Base-by-base conservation (phyloP, 148 eudicot species). In the Talinum fruticosum region DNA sequence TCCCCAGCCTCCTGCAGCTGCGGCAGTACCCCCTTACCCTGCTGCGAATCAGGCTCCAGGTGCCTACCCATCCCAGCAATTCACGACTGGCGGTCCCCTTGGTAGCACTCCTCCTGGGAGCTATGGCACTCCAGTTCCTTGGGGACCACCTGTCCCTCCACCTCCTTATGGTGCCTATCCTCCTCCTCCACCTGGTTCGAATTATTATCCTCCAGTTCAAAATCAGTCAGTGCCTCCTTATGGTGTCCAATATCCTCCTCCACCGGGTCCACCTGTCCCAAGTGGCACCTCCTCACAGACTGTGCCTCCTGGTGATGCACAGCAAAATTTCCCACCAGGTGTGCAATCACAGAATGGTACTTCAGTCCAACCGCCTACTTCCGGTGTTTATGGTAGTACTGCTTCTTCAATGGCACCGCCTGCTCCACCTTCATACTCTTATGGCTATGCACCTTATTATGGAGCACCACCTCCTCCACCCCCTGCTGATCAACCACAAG, bases 11-110 rank as follows among this genome's bases (percentile, higher is more conserved):
- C 92, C 92, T 75, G 88, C 91, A 41, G 80, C 84, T 75, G 82
- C 88, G 1, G 45, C 89, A 3, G 53, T 81, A 84, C 87, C 90
- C 45, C 51, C 88, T 23, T 87, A 88, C 68, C 87, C 91, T 23
- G 75, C 82, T 73, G 78, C 87, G 4, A 83, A 66, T 82, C 96
- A 83, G 72, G 79, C 88, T 19, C 81, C 79, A 14, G 86, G 82
- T 41, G 81, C 90, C n/a, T 93, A 89, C 81, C 92, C 97, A 19
- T 84, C 97, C 8, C 94, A 89, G 87, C 98, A 90, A 76, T 87
- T 81, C 69, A 51, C 83, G 7, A 5, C 83, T 30, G 90, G 90
- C 79, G 91, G 90, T n/a, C 85, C 92, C 29, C 78, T 91, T 38
- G 86, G 83, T 3, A 44, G 77, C 41, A 32, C 80, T 19, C 85